Evolutionary conservation across 768 basidiomycete genomes (phyloP).

Genomic region (Termitomyces sp.): DNA sequence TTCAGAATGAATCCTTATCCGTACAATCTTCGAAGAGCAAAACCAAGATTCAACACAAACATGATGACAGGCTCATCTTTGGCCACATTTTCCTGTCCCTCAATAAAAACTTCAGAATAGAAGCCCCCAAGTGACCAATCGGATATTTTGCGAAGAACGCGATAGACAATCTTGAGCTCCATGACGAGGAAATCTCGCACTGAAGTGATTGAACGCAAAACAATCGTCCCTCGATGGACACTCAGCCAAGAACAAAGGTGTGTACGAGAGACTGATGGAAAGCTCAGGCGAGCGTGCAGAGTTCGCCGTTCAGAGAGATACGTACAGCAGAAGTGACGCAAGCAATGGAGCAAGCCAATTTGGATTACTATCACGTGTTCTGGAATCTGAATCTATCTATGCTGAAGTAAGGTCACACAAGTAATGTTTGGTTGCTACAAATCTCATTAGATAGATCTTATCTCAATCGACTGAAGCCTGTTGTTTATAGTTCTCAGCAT

Average conservation of each 20-base stretch:
- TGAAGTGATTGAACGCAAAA: neutral
- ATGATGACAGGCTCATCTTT: constrained; percentile 26
- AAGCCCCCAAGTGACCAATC: constrained; percentile 55
- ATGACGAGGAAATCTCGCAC: constrained; percentile 15
- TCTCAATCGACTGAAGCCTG: no score
- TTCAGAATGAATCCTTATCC: no score
- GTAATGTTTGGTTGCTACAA: no score
- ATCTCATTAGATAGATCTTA: no score
- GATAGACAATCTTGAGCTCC: constrained; percentile 52
- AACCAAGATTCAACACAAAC: neutral
- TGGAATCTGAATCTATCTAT: no score
- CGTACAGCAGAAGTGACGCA: no score
- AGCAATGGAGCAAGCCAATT: no score
- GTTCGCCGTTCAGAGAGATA: no score
- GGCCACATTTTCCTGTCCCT: constrained; percentile 52
- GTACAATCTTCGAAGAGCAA: no score
- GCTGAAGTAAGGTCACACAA: no score
- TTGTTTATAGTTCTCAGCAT: no score
- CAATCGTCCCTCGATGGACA: neutral
- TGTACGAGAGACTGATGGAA: neutral
- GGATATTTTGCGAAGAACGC: constrained; percentile 53
- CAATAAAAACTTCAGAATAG: constrained; percentile 55
- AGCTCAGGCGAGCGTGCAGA: neutral
- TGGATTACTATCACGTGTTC: no score
- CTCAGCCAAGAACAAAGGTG: neutral